Percentiles rank a stretch among this genome's conserved stretches.
Conservation (phyloP, 345 rosid genomes). For the Gossypium turneri region DNA sequence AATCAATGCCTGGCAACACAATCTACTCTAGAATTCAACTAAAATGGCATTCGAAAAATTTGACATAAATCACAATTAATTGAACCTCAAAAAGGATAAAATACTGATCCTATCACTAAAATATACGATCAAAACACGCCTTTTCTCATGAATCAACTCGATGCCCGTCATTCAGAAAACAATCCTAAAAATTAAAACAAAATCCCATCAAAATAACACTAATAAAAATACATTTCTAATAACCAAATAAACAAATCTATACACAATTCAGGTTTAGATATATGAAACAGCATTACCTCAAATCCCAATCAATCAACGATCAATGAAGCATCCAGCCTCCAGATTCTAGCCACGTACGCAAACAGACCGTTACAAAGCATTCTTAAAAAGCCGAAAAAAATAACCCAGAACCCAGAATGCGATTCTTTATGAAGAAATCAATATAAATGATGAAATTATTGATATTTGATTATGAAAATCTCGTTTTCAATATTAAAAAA, state of each 20-base stretch:
- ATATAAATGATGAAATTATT: background rate
- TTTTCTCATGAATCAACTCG: conserved; percentile 1
- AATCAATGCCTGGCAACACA: background rate
- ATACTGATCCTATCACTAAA: conserved; percentile 5
- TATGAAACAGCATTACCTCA: conserved; percentile 17
- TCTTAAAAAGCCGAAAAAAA: background rate
- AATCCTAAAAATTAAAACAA: background rate
- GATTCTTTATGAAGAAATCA: background rate
- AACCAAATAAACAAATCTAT: background rate
- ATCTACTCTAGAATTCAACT: background rate
- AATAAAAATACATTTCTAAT: too few relatives aligned
- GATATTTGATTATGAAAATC: background rate
- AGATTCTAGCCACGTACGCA: conserved; percentile 17
- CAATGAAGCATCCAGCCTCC: background rate
- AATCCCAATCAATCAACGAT: conserved; percentile 7
- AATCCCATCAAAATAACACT: background rate
- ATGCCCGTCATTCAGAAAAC: background rate
- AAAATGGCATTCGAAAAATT: background rate
- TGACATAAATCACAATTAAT: background rate
- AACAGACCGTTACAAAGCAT: background rate
- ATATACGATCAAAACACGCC: conserved; percentile 6
- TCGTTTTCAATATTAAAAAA: background rate
- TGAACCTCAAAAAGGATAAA: background rate
- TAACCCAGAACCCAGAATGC: conserved; percentile 13
- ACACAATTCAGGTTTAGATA: background rate